Evolutionary conservation across 305 asterid genomes (phyloP), one percentile per base, ranked within the genome.

Genomic region (Solanum chacoense): DNA sequence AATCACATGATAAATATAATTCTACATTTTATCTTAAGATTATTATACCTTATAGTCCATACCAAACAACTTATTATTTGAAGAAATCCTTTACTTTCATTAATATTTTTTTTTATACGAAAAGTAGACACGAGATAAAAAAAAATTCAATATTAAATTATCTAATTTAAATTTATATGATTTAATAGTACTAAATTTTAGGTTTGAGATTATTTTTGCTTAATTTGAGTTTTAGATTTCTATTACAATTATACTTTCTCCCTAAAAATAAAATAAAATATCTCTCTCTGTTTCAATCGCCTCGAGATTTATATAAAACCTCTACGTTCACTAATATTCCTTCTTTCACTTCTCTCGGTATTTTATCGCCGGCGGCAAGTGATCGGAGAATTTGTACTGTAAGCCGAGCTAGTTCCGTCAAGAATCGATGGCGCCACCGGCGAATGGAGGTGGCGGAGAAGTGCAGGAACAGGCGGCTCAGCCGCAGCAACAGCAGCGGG

Each of bases 391-490:
- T 20, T 55, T 81, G 28, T 24, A 40, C 14, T 10, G 34, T 24
- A 80, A 80, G 26, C 32, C 26, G n/a, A 55, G 5, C 72, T 35
- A 76, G 29, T 32, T 18, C 14, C 28, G 16, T 32, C 26, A 18
- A n/a, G 10, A 24, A 37, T n/a, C 34, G 11, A 96, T 96, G 99
- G 95, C 93, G 91, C 93, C 94, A 91, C 95, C 97, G 90, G 99
- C 91, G 24, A 89, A 87, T 65, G 94, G 88, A 87, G 98, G 91
- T 6, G 93, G 87, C 22, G 96, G 88, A 26, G 90, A 87, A 10
- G 95, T 79, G 0, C 93, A 84, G 77, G 84, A 37, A 77, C 84
- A 77, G 63, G 87, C 93, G 88, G 87, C 90, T 69, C 91, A 78
- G 87, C 91, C 85, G 91, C 92, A 88, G 86, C 98, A 89, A 88